Evolutionary conservation across 768 basidiomycete species (phyloP), one percentile per base, ranked within the genome.

Genomic region (Lyophyllum semitale): DNA sequence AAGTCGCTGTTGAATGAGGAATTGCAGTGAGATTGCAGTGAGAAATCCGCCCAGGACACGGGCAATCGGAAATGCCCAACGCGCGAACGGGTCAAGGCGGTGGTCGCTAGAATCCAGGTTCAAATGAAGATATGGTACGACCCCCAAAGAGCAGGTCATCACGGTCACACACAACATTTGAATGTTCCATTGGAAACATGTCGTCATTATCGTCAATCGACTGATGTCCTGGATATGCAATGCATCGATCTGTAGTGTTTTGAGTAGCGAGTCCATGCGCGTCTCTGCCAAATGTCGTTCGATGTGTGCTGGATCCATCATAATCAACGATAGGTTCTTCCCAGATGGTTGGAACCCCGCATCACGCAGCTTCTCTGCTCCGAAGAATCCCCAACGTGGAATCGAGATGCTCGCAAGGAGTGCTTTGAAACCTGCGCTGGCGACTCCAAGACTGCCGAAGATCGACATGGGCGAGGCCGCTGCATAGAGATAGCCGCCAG

Each of bases 401-500:
- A 52, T 37, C 12, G 53, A 45, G 23, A 54, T 42, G 30, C 56
- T 51, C 5, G 61, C 53, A 9, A 59, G 25, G 8, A 61, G 44
- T 15, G 54, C 51, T 20, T 62, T 59, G 42, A 62, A 51, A 7
- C 58, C 60, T 2, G 66, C 64, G 20, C 57, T 56, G 17, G 54
- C 62, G 13, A 65, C 51, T 2, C 65, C 65, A 30, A 64, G 63
- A 32, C 53, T 61, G 15, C 66, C 63, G 46, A 67, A 67, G 15
- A 67, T 29, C 15, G 66, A 67, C 57, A 67, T 54, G 5, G 63
- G 64, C 1, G 64, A 59, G 1, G 63, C 66, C 1, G 66, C 66
- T 5, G 62, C 62, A 42, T 67, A 67, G 4, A 67, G 59, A 26
- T 58, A 63, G 1, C 66, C 66, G 3, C 44, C 37, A 7, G 49